Base-by-base conservation (phyloP, 352 stramenopile genomes). In the Salisapilia sapeloensis region DNA sequence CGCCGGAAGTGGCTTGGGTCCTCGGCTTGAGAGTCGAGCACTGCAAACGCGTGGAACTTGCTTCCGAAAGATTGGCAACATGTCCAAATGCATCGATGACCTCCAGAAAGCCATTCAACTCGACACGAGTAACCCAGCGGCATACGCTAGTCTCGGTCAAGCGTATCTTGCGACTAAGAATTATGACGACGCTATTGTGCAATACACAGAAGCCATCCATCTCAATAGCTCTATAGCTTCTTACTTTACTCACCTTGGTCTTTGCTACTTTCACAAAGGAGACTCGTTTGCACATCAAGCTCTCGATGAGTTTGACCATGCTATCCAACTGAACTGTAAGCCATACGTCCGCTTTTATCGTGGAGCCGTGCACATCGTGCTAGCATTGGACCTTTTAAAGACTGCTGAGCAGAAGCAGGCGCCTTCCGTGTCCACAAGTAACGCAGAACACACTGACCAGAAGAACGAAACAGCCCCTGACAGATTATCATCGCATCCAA, bases 311-410 rank as follows among this genome's bases (percentile, higher is more conserved):
- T 72, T 87, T 20, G 82, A 83, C 31, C 50, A 53, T 19, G 62
- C 60, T 17, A 72, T 87, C 38, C 60, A 83, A 33, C 50, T 87
- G 12, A 69, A 84, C 23, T 65, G 71, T 14, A 71, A 61, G 5
- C 60, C 69, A 0, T 58, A 83, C 35, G 54, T 65, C 17, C 84
- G 84, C 44, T 84, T 81, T 39, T 83, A 83, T 20, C 56, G 71
- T 8, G 71, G 71, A 1, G 75, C 65, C 2, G 57, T 81, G 14
- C 60, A 69, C 2, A 48, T 87, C 8, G 56, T 63, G 16, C 40
- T 87, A 6, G 56, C 58, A 6, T 50, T 87, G 14, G 50, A 82
- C 10, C 33, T 66, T 4, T 35, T 70, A 10, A 33, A 37, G 1
- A 28, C 17, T 3, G n/a, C n/a, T n/a, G n/a, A n/a, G n/a, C n/a